These are phyloP conservation scores for Collybia sordida DNA, from an alignment of 768 basidiomycete genomes.

Conservation along the genomic window DNA sequence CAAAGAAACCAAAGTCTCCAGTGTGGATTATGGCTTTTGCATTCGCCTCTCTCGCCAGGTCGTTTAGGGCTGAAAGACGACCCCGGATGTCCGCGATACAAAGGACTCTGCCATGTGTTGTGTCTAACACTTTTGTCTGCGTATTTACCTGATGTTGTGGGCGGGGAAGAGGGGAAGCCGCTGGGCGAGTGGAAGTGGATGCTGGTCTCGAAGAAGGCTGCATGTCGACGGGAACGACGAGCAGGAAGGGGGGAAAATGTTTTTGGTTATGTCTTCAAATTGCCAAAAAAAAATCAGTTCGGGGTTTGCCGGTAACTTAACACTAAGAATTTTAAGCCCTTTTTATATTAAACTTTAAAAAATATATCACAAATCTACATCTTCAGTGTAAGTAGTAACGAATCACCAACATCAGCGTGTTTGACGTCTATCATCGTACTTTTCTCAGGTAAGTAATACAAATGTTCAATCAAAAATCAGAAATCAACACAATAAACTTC, in stretches of 20 bases:
- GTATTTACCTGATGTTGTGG: slow-evolving; percentile 56
- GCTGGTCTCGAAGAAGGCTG: slow-evolving; percentile 57
- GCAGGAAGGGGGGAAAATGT: slow-evolving; percentile 12
- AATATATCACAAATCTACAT: too few species aligned
- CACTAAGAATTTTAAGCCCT: too few species aligned
- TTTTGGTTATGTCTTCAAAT: not conserved
- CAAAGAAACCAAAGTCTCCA: slow-evolving; percentile 99
- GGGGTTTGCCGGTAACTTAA: too few species aligned
- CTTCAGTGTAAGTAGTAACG: too few species aligned
- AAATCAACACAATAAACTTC: too few species aligned
- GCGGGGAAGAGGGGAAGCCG: slow-evolving; percentile 54
- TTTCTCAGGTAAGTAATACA: too few species aligned
- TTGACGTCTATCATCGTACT: too few species aligned
- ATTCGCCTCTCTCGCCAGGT: slow-evolving; percentile 84
- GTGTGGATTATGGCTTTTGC: slow-evolving; percentile 95
- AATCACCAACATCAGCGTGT: too few species aligned
- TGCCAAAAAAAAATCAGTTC: too few species aligned
- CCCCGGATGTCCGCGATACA: slow-evolving; percentile 95
- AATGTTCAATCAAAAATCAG: too few species aligned
- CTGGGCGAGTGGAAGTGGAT: slow-evolving; percentile 59
- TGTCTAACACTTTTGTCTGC: slow-evolving; percentile 78
- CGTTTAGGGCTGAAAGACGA: slow-evolving; percentile 83
- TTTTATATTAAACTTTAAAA: too few species aligned
- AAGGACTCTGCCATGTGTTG: slow-evolving; percentile 81
- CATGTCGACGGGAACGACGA: slow-evolving; percentile 33